Percentiles rank a stretch among this genome's conserved stretches.
Conservation (phyloP, 345 rosid species). For the Salix dunnii region DNA sequence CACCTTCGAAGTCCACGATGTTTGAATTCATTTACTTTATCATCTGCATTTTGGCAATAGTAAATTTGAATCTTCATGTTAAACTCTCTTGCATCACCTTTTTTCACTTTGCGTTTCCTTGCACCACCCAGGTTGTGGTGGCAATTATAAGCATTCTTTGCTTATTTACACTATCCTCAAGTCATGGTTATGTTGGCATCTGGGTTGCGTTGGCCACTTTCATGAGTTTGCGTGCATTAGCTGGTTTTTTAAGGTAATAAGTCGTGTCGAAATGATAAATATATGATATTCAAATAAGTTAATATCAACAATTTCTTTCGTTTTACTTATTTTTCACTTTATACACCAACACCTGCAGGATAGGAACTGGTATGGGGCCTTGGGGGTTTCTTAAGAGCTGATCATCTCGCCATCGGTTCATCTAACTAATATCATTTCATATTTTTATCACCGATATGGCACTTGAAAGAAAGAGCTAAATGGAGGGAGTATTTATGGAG, state of each 20-base stretch:
- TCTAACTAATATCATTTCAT: neutral
- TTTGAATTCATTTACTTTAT: too few relatives aligned
- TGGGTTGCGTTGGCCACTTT: conserved; percentile 37
- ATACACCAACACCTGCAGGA: conserved; percentile 22
- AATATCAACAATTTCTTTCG: neutral
- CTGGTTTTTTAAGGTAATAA: conserved; percentile 41
- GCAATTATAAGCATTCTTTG: conserved; percentile 28
- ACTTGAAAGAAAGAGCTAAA: too few relatives aligned
- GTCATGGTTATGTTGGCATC: conserved; percentile 39
- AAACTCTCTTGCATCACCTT: neutral
- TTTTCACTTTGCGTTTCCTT: neutral
- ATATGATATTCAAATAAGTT: neutral
- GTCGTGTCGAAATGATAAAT: neutral
- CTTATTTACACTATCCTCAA: conserved; percentile 29
- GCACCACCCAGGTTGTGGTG: conserved; percentile 30
- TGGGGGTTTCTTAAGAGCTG: conserved; percentile 38
- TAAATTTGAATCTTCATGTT: too few relatives aligned
- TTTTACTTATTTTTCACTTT: neutral
- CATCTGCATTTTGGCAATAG: too few relatives aligned
- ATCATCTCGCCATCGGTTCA: neutral
- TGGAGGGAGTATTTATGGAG: too few relatives aligned
- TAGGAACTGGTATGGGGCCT: conserved; percentile 41
- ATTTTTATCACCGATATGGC: neutral
- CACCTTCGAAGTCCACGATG: too few relatives aligned
- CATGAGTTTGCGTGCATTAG: conserved; percentile 36